Evolutionary conservation across 257 asterid genomes (phyloP), one percentile per base, ranked within the genome.

Genomic region (Primulina eburnea): DNA sequence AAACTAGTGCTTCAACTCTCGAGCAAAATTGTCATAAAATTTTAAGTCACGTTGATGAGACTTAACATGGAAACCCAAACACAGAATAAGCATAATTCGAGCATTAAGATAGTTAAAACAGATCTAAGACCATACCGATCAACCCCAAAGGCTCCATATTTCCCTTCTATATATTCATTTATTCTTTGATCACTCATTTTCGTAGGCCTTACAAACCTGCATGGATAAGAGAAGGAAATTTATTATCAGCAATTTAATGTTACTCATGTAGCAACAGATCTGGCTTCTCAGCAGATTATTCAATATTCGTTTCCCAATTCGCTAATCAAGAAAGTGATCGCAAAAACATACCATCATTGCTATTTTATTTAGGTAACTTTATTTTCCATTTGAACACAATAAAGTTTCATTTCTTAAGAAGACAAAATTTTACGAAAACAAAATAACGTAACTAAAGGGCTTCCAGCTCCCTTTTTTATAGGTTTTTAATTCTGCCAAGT

Each of bases 131-230:
- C 78, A 65, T 83, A 92, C 99, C 99, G 81, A 67, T 94, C 97
- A 73, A 94, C 90, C 59, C 99, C 95, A 2, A 94, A 74, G 60
- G 79, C 65, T 65, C 99, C 97, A 73, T 91, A 94, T 74, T 94
- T 94, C 38, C 97, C 95, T 73, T 87, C 92, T 62, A 94, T 89
- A 72, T 94, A 94, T 73, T 89, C 83, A 57, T 83, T 77, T 74
- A 81, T 83, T 78, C 97, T 86, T 69, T 77, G 65, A 78, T 89
- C 92, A 4, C 76, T 76, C 99, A 94, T 91, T 81, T 77, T 81
- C 21, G 93, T 76, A 64, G 99, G 99, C 78, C 95, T 84, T 34
- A 94, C 99, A 76, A 94, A 94, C 93, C 99, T 94, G 90, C 9
- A 24, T 14, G 16, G 63, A 38, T 18, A 55, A 20, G 5, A 20